Percentiles rank a stretch among this genome's conserved stretches.
phyloP scores from a whole-genome alignment of 2,329 filamentous ascomycete species.

The Elsinoe australis region DNA sequence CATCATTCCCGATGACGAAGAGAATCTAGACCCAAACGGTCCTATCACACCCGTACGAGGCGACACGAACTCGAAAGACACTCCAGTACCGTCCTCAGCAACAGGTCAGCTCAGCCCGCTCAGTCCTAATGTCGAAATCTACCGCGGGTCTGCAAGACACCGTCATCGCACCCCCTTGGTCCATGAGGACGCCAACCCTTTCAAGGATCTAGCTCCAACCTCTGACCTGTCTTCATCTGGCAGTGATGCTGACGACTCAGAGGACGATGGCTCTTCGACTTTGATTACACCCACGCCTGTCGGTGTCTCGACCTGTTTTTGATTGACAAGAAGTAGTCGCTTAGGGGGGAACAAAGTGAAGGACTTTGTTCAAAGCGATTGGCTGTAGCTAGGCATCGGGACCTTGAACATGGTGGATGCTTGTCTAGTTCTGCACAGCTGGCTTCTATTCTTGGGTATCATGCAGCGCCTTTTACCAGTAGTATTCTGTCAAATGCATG shows the following conservation, averaged over 20 bases:
- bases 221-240: neutral
- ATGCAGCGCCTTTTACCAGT: conserved; percentile 5
- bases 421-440: conserved; percentile 1
- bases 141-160: conserved; percentile 15
- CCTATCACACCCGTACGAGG: neutral
- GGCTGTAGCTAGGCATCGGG: no score
- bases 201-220: neutral
- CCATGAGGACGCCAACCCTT: neutral
- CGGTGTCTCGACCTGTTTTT: conserved; percentile 5
- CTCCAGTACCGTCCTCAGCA: no score
- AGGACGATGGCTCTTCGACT: neutral
- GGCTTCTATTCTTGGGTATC: conserved; percentile 17
- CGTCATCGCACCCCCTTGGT: neutral
- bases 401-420: no score
- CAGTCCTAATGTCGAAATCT: conserved; percentile 18
- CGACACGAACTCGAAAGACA: no score
- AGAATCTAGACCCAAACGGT: neutral
- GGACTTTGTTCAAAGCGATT: no score
- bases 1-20: neutral
- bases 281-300: neutral
- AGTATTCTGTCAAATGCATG: conserved; percentile 8
- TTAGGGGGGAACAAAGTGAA: neutral
- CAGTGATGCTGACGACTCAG: neutral
- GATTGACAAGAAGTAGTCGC: neutral
- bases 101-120: conserved; percentile 11